Evolutionary conservation across 1,284 basidiomycete species (phyloP).

Genomic region (Ustilago cynodontis): DNA sequence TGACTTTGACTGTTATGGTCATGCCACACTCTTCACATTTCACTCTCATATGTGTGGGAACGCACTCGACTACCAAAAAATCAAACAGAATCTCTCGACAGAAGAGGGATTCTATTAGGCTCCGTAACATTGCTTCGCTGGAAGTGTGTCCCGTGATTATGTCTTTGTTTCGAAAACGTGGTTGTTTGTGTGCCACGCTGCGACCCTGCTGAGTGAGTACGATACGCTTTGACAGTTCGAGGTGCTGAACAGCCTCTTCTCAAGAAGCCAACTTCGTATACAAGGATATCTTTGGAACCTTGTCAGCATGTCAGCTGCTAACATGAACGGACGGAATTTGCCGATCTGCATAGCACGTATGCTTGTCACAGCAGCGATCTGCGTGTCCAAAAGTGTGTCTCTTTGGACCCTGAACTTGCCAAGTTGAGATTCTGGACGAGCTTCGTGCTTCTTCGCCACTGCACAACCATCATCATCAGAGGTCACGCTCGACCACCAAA

Average conservation of each 20-base stretch:
- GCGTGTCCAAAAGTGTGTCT: background rate
- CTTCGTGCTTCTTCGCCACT: conserved; percentile 1
- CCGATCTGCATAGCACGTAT: background rate
- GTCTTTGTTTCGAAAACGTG: too few relatives aligned
- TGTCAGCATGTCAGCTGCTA: background rate
- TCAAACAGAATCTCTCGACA: conserved; percentile 41
- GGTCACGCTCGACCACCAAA: background rate
- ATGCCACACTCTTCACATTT: background rate
- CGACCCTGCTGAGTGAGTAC: too few relatives aligned
- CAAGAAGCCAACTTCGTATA: too few relatives aligned
- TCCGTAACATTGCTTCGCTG: conserved; percentile 6
- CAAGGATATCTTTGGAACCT: background rate
- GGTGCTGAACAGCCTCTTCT: too few relatives aligned
- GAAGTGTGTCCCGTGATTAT: too few relatives aligned
- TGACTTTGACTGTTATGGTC: background rate
- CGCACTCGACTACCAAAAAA: conserved; percentile 28
- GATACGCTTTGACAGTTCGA: too few relatives aligned
- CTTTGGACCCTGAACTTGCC: background rate
- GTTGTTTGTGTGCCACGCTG: background rate
- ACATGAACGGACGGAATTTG: background rate
- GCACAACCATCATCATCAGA: background rate
- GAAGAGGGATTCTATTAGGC: conserved; percentile 45
- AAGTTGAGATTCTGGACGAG: background rate
- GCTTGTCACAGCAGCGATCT: background rate
- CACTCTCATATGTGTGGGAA: conserved; percentile 16